Evolutionary conservation across 257 asterid genomes (phyloP), one percentile per base, ranked within the genome.

Genomic region (Haberlea rhodopensis): DNA sequence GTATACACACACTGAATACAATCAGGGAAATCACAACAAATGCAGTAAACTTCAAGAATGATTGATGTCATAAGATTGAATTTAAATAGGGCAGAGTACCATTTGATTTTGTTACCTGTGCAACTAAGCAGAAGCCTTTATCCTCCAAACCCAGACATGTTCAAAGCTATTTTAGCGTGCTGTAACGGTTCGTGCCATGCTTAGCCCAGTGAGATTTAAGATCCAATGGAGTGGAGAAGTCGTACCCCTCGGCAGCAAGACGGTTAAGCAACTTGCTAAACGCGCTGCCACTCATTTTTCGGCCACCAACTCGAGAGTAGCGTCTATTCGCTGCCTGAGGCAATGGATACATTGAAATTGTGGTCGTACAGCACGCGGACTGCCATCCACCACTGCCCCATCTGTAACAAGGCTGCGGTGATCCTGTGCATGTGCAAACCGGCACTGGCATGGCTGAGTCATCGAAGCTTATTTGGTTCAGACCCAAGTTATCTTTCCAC

Each of bases 351-450:
- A 85, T 83, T 11, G 97, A 89, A 27, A 89, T 83, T 5, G 94
- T 76, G 11, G 94, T 89, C 13, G 95, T 89, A 49, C 97, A 89
- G 80, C 97, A 89, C 20, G 95, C 97, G 0, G 97, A 89, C 31
- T 89, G 97, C 97, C 97, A 89, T 46, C 97, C 97, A 4, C 95
- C 97, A 11, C 76, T 87, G 19, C 97, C 97, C 97, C 97, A 89
- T 72, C 90, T 87, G 54, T 89, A 89, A 81, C 97, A 89, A 9
- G 94, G 97, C 73, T 87, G 97, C 8, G 97, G 97, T 0, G 94
- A 78, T 6, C 97, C 95, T 11, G 97, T 89, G 83, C 97, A 89
- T 7, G 95, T 73, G 76, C 97, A 89, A 40, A 89, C 91, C 1
- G 97, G 95, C 5, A 84, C 94, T 9, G 97, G 95, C 97, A 90